phyloP scores from a whole-genome alignment of 1,284 basidiomycete genomes.

The Trametes sp. region DNA sequence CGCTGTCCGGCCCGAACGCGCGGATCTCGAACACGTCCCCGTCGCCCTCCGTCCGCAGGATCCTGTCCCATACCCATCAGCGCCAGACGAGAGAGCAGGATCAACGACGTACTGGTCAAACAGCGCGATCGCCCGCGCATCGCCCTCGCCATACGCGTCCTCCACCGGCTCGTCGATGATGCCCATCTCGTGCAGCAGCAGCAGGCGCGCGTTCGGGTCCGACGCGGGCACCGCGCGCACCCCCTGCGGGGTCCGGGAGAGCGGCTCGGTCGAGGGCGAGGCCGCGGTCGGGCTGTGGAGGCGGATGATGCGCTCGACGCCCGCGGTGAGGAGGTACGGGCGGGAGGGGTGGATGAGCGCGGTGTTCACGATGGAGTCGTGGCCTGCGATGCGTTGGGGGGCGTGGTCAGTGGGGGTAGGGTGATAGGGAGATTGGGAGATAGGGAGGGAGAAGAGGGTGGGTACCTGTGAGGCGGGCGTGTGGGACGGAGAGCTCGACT shows the following conservation, averaged over 20 bases:
- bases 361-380: conserved; percentile 78
- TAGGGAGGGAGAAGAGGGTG: not conserved
- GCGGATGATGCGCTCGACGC: conserved; percentile 74
- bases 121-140: conserved; percentile 47
- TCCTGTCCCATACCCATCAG: conserved; percentile 27
- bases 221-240: conserved; percentile 53
- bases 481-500: conserved; percentile 61
- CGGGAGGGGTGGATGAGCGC: conserved; percentile 75
- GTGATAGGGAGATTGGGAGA: not conserved
- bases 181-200: conserved; percentile 44
- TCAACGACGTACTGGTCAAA: conserved; percentile 47
- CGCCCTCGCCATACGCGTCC: conserved; percentile 50
- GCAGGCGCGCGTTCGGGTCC: conserved; percentile 41
- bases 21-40: conserved; percentile 34
- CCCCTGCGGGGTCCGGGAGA: conserved; percentile 52
- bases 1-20: conserved; percentile 21
- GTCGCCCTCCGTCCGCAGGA: conserved; percentile 35
- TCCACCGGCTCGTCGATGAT: conserved; percentile 41
- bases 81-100: not conserved
- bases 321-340: conserved; percentile 69
- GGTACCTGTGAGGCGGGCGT: conserved; percentile 62
- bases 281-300: conserved; percentile 68
- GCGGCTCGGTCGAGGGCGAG: conserved; percentile 54
- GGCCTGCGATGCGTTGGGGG: no score
- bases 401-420: no score